These are phyloP conservation scores for Neurospora sp. DNA, from an alignment of 495 filamentous ascomycete species.

Conservation along the genomic window DNA sequence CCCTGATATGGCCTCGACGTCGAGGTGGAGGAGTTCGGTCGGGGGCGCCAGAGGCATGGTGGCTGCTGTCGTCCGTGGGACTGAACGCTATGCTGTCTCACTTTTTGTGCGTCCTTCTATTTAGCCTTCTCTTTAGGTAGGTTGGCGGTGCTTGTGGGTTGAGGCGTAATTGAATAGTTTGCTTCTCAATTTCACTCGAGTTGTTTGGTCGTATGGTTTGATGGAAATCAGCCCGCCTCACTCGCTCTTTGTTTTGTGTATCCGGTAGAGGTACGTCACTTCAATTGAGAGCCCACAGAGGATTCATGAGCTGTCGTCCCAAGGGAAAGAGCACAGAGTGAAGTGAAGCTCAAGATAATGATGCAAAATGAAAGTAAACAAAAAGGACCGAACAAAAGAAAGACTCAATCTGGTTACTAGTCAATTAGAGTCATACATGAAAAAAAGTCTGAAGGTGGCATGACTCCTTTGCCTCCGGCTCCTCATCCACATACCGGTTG, in stretches of 20 bases:
- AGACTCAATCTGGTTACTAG: background rate
- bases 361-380: background rate
- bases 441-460: background rate
- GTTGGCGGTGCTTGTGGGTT: background rate
- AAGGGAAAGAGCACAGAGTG: background rate
- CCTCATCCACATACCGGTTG: background rate
- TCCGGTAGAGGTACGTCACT: background rate
- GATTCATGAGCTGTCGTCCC: background rate
- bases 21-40: slow-evolving; percentile 53
- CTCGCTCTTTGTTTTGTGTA: background rate
- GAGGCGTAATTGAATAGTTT: background rate
- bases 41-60: slow-evolving; percentile 54
- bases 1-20: slow-evolving; percentile 79
- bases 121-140: background rate
- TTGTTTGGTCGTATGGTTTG: background rate
- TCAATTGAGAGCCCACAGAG: background rate
- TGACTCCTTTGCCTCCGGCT: slow-evolving; percentile 1
- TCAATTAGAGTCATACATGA: background rate
- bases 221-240: background rate
- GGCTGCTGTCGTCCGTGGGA: background rate
- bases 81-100: background rate
- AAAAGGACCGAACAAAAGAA: background rate
- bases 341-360: background rate
- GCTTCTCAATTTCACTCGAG: too few relatives aligned
- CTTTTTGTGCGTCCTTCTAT: background rate